These are phyloP conservation scores for Vanilla planifolia DNA, from an alignment of 106 monocot genomes.

Conservation along the genomic window DNA sequence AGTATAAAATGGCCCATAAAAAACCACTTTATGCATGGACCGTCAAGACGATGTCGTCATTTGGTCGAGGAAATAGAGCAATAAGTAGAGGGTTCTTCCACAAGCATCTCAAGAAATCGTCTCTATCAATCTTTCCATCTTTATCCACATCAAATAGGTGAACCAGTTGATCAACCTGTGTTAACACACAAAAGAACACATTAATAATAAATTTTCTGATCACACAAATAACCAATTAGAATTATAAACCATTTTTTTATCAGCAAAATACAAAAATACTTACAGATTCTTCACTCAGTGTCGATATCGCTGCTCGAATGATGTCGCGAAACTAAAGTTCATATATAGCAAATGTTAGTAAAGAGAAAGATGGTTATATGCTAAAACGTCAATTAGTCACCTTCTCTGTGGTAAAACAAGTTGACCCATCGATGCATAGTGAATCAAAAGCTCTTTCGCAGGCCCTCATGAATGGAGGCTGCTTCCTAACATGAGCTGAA, in stretches of 20 bases:
- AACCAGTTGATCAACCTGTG: conserved; percentile 37
- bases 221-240: not conserved
- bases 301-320: conserved; percentile 16
- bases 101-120: conserved; percentile 69
- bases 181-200: not conserved
- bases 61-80: conserved; percentile 33
- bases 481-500: conserved; percentile 63
- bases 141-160: conserved; percentile 28
- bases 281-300: conserved; percentile 25
- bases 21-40: not conserved
- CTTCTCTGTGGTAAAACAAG: conserved; percentile 17
- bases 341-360: not conserved
- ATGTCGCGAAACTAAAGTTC: conserved; percentile 35
- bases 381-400: conserved; percentile 7
- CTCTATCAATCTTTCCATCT: conserved; percentile 46
- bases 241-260: not conserved
- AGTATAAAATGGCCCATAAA: too few species aligned
- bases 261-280: conserved; percentile 6
- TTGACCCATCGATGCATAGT: conserved; percentile 13
- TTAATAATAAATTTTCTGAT: too few species aligned
- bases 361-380: not conserved
- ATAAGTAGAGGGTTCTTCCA: conserved; percentile 63
- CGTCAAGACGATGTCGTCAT: not conserved
- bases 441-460: conserved; percentile 47
- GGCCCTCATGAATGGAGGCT: conserved; percentile 46